phyloP scores from a whole-genome alignment of 805 yeast species.

The Isabelozyma rhagii region DNA sequence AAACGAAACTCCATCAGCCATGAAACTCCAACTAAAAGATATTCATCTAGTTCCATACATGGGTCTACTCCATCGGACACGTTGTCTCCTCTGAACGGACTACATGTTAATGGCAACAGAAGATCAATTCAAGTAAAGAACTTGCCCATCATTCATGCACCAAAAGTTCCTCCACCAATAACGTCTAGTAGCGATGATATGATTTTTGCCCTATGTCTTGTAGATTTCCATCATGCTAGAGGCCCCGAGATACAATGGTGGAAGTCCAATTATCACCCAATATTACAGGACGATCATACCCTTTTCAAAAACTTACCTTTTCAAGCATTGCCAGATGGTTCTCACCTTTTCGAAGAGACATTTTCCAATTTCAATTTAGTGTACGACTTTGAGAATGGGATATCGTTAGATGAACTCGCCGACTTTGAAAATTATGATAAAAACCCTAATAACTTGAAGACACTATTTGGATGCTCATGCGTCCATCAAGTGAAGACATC shows the following conservation, averaged over 20 bases:
- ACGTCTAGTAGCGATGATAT: slow-evolving; percentile 26
- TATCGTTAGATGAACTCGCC: slow-evolving; percentile 43
- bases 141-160: slow-evolving; percentile 26
- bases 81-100: neutral
- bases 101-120: slow-evolving; percentile 5
- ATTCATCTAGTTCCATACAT: too few relatives aligned
- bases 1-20: neutral
- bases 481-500: slow-evolving; percentile 74
- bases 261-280: slow-evolving; percentile 46
- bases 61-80: neutral
- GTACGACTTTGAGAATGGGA: slow-evolving; percentile 53
- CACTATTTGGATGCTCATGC: slow-evolving; percentile 94
- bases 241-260: slow-evolving; percentile 97
- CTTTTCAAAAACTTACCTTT: slow-evolving; percentile 89
- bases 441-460: slow-evolving; percentile 45
- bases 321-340: slow-evolving; percentile 95
- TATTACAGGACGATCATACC: slow-evolving; percentile 28
- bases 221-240: slow-evolving; percentile 85
- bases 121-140: slow-evolving; percentile 34
- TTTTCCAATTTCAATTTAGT: slow-evolving; percentile 85
- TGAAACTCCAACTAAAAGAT: too few relatives aligned
- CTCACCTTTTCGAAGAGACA: slow-evolving; percentile 90
- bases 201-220: slow-evolving; percentile 82
- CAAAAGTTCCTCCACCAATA: slow-evolving; percentile 3
- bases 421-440: slow-evolving; percentile 30